Percentiles rank a stretch among this genome's conserved stretches.
Conservation (phyloP, 441 rosid species). For the Omphalea diandra region DNA sequence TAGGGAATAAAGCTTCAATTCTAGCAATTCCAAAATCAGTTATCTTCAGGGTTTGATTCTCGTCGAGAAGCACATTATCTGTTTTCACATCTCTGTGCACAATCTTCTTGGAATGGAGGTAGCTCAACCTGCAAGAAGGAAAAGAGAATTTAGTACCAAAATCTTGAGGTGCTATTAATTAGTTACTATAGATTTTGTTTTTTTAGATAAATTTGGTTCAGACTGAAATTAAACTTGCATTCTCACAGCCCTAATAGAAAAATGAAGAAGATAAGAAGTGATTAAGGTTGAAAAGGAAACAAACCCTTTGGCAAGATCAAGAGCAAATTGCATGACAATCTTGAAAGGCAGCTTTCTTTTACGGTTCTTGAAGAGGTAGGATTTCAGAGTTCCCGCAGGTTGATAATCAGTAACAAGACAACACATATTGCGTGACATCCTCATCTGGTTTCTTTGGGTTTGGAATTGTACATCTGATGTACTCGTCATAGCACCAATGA, state of each 20-base stretch:
- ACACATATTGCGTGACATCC: conserved; percentile 56
- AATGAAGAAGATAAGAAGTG: too few species aligned
- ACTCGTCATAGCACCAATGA: not conserved
- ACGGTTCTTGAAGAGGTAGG: conserved; percentile 64
- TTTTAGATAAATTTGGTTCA: too few species aligned
- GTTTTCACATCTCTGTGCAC: conserved; percentile 88
- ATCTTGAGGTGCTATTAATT: not conserved
- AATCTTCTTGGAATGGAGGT: conserved; percentile 77
- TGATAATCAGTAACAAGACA: conserved; percentile 75
- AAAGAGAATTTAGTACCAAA: not conserved
- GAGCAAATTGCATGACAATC: conserved; percentile 65
- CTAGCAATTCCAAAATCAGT: conserved; percentile 89
- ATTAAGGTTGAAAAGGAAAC: not conserved
- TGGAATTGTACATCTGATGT: not conserved
- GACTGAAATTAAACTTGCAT: too few species aligned
- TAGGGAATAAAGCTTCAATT: conserved; percentile 70
- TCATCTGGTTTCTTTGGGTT: conserved; percentile 31
- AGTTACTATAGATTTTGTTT: not conserved
- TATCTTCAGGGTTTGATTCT: conserved; percentile 60
- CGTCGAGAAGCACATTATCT: conserved; percentile 79
- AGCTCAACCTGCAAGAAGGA: conserved; percentile 54
- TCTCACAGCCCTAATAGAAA: too few species aligned
- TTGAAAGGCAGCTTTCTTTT: conserved; percentile 71
- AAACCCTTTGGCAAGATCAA: conserved; percentile 85
- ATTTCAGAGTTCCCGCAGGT: conserved; percentile 64